Conservation (phyloP, 2,329 filamentous ascomycete species). For the Ilyonectria destructans region DNA sequence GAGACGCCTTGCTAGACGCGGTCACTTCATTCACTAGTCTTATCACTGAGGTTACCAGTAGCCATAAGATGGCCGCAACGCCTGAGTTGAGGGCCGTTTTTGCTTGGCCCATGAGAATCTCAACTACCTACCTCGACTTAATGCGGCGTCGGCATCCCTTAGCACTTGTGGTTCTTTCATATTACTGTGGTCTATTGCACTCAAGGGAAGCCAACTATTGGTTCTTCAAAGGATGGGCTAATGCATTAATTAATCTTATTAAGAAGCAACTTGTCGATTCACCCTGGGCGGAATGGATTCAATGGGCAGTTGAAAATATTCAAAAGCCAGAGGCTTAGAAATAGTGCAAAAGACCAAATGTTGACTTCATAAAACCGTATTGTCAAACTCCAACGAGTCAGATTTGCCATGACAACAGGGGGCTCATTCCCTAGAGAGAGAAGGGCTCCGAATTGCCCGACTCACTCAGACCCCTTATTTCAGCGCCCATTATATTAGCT, state of each 20-base stretch:
- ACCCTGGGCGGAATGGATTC: slow-evolving; percentile 7
- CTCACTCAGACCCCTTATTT: too few relatives aligned
- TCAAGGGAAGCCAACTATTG: slow-evolving; percentile 18
- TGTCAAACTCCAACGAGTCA: too few relatives aligned
- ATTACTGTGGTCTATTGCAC: slow-evolving; percentile 21
- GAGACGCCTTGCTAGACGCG: neutral
- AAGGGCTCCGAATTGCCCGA: too few relatives aligned
- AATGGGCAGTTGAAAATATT: too few relatives aligned
- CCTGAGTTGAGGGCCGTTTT: slow-evolving; percentile 25
- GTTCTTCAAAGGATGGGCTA: slow-evolving; percentile 26
- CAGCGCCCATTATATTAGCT: too few relatives aligned
- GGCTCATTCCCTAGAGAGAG: too few relatives aligned
- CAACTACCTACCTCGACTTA: slow-evolving; percentile 4
- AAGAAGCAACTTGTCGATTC: slow-evolving; percentile 1
- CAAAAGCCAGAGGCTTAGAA: too few relatives aligned
- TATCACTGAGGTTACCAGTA: neutral
- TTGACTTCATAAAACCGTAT: too few relatives aligned
- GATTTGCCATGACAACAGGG: too few relatives aligned
- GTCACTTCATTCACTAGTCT: neutral
- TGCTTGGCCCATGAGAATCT: slow-evolving; percentile 25
- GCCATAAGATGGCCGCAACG: neutral
- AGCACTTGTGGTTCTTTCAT: slow-evolving; percentile 16
- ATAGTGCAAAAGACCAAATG: too few relatives aligned
- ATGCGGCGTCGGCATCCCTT: slow-evolving; percentile 13
- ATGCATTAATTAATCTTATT: slow-evolving; percentile 8